These are phyloP conservation scores for Saprolegnia parasitica DNA, from an alignment of 352 stramenopile genomes.

Conservation along the genomic window DNA sequence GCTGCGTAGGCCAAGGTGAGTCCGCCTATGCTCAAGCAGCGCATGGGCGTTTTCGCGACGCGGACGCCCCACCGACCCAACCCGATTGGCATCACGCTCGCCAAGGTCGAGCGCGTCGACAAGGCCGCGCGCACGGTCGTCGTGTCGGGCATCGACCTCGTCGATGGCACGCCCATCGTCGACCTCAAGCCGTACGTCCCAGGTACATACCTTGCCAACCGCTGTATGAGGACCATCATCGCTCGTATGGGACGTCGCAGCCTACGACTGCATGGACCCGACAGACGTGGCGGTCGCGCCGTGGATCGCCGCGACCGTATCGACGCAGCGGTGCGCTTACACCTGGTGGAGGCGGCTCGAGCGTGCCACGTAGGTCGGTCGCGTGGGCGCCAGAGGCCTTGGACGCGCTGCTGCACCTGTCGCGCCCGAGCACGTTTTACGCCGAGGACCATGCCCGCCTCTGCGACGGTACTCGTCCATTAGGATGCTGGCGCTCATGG, in stretches of 20 bases:
- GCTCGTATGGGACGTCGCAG: neutral
- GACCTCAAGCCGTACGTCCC: conserved; percentile 36
- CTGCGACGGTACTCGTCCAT: neutral
- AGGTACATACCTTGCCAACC: conserved; percentile 1
- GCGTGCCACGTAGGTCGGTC: neutral
- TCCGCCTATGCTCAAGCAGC: conserved; percentile 40
- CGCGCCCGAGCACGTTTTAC: neutral
- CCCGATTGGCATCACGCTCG: conserved; percentile 39
- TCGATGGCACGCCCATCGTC: conserved; percentile 31
- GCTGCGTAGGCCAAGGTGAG: conserved; percentile 40
- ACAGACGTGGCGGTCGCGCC: neutral
- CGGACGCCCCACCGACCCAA: conserved; percentile 52
- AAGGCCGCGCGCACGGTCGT: conserved; percentile 4
- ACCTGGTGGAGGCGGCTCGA: neutral
- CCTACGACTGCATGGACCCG: conserved; percentile 16
- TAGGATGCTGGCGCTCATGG: neutral
- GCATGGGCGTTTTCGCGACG: conserved; percentile 43
- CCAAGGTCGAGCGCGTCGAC: conserved; percentile 30
- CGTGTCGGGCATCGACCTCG: conserved; percentile 31
- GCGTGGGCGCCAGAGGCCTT: neutral
- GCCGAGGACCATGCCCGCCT: neutral
- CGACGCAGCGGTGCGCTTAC: conserved; percentile 7
- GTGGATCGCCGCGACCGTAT: conserved; percentile 4
- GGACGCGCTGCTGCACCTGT: neutral
- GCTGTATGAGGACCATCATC: neutral